Conservation (phyloP, 108 stramenopile genomes). For the Pseudonitzschia multiseries region DNA sequence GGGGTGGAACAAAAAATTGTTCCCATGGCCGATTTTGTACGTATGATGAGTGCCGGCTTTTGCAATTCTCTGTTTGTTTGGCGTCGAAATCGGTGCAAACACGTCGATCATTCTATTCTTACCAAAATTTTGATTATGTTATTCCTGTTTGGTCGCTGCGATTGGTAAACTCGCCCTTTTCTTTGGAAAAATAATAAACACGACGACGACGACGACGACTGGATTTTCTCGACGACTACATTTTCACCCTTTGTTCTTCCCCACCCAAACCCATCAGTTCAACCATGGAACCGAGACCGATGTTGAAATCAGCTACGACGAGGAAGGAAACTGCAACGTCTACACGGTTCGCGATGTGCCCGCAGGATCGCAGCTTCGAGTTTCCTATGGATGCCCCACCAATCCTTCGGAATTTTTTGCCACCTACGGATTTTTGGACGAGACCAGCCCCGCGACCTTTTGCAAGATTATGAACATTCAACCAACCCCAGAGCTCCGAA, state of each 20-base stretch:
- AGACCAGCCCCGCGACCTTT: slow-evolving; percentile 47
- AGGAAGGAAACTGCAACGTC: slow-evolving; percentile 52
- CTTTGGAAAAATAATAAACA: too few relatives aligned
- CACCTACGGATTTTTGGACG: slow-evolving; percentile 61
- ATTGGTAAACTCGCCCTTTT: not conserved
- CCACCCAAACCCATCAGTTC: slow-evolving; percentile 31
- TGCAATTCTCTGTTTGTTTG: not conserved
- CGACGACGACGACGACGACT: not conserved
- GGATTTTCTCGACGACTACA: not conserved
- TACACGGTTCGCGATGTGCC: slow-evolving; percentile 15
- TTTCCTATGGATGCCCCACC: slow-evolving; percentile 53
- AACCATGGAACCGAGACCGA: slow-evolving; percentile 65
- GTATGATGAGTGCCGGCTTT: not conserved
- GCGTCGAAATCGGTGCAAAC: too few relatives aligned
- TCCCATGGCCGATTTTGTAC: slow-evolving; percentile 25
- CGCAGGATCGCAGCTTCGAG: slow-evolving; percentile 47
- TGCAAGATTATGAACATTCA: slow-evolving; percentile 50
- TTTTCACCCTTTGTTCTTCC: not conserved
- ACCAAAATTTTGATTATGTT: not conserved
- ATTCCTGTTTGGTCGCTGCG: not conserved
- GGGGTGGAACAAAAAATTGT: slow-evolving; percentile 20
- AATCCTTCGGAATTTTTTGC: slow-evolving; percentile 57
- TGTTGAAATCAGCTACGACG: slow-evolving; percentile 52
- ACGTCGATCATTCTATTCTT: too few relatives aligned
- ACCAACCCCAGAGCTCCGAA: slow-evolving; percentile 47